Evolutionary conservation across 2,329 filamentous ascomycete species (phyloP), one percentile per base, ranked within the genome.

Genomic region (Epichloe gansuensis): DNA sequence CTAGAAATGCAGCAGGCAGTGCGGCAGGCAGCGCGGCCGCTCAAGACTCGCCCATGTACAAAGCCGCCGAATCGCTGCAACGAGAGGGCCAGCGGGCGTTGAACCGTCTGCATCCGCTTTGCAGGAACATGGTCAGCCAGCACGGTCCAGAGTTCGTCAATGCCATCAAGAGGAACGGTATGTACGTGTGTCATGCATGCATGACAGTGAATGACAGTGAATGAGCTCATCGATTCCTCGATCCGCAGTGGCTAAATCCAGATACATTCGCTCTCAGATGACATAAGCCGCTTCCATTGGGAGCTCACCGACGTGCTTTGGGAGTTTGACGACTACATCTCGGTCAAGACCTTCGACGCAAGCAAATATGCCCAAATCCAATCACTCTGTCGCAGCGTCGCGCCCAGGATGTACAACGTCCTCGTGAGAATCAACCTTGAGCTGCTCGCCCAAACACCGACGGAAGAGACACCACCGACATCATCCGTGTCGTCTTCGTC

Each of bases 251-350:
- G 34, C 34, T 27, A 41, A 49, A 34, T 23, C 8, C 23, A 43
- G 25, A 43, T 23, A 13, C 41, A 21, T 13, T 5, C 38, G 23
- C 17, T 39, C 27, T 2, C 54, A 78, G 77, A 75, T 50, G 73
- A 73, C 39, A 75, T 81, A 48, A 69, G 73, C 51, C 62, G 67
- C 42, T 72, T 70, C 53, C 69, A 75, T 46, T 64, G 68, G 25
- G 68, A 73, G 51, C 65, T 81, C 36, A 73, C 70, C 51, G 70
- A 75, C 43, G 58, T 77, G 23, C 63, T 80, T 7, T 80, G 76
- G 71, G 76, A 75, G 49, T 79, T 81, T 57, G 77, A 81, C 54
- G 76, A 80, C 52, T 78, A 68, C 56, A 61, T 74, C 55, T 72
- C 75, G 47, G 57, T 64, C 9, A 71, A 75, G 40, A 67, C 66